Conservation (phyloP, 495 filamentous ascomycete species). For the Halenospora varia region DNA sequence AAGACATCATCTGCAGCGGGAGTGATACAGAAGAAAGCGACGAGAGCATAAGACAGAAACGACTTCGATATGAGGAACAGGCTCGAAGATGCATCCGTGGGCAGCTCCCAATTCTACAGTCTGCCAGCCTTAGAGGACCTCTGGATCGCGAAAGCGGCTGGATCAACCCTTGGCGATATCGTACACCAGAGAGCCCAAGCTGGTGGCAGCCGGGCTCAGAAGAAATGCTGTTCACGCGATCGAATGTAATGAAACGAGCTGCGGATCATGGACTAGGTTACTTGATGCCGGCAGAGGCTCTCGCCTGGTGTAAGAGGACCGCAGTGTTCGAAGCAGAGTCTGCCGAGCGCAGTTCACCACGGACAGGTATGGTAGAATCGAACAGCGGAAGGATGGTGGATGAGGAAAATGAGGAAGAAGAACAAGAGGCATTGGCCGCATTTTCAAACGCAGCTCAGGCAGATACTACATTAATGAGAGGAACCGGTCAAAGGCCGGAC, state of each 20-base stretch:
- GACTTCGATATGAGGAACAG: slow-evolving; percentile 16
- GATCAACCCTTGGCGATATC: slow-evolving; percentile 23
- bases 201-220: slow-evolving; percentile 21
- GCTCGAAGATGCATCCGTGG: slow-evolving; percentile 15
- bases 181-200: slow-evolving; percentile 1
- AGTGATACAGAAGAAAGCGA: slow-evolving; percentile 20
- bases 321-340: slow-evolving; percentile 9
- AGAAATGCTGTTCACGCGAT: slow-evolving; percentile 20
- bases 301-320: slow-evolving; percentile 19
- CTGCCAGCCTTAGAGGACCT: slow-evolving; percentile 23
- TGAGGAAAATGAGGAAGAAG: slow-evolving; percentile 1
- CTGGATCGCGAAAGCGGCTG: slow-evolving; percentile 15
- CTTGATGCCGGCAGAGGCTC: slow-evolving; percentile 15
- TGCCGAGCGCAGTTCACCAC: too few species aligned
- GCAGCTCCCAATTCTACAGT: slow-evolving; percentile 19
- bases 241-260: slow-evolving; percentile 20
- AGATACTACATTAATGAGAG: neutral
- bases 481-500: neutral
- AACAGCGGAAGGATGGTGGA: too few species aligned
- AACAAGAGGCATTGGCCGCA: neutral
- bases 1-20: slow-evolving; percentile 22
- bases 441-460: neutral
- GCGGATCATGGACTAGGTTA: slow-evolving; percentile 20
- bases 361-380: too few species aligned
- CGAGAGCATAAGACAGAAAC: slow-evolving; percentile 13